phyloP scores from a whole-genome alignment of 345 rosid genomes.

The Murraya paniculata region DNA sequence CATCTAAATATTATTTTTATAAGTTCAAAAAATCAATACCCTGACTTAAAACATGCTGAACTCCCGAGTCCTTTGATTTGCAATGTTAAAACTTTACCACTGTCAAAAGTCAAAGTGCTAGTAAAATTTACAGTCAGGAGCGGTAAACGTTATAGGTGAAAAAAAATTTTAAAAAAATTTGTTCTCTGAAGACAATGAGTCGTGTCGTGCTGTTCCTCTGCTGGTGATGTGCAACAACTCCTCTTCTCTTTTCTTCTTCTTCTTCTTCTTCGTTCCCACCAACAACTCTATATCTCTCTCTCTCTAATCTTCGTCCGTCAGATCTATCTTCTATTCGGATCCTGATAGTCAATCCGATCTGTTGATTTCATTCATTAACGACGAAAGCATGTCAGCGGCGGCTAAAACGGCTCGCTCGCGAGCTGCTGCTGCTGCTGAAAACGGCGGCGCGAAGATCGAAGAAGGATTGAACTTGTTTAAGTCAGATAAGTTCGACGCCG shows the following conservation, averaged over 20 bases:
- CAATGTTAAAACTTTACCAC: no score
- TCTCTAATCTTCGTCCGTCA: neutral
- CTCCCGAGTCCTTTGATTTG: no score
- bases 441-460: conserved; percentile 67
- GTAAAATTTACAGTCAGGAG: neutral
- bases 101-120: no score
- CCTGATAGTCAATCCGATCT: neutral
- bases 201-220: neutral
- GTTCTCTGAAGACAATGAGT: neutral
- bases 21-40: no score
- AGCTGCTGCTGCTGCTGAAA: conserved; percentile 56
- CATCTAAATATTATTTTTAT: no score
- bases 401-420: conserved; percentile 65
- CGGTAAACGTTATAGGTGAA: neutral
- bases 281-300: neutral
- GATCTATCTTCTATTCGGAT: conserved; percentile 12
- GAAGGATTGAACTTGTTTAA: conserved; percentile 84
- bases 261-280: neutral
- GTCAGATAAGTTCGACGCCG: conserved; percentile 94
- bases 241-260: no score
- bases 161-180: neutral
- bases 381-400: conserved; percentile 45
- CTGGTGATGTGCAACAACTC: no score
- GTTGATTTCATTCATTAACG: neutral
- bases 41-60: fast-evolving